phyloP scores from a whole-genome alignment of 2,329 filamentous ascomycete genomes.

The Neofusicoccum cordaticola region DNA sequence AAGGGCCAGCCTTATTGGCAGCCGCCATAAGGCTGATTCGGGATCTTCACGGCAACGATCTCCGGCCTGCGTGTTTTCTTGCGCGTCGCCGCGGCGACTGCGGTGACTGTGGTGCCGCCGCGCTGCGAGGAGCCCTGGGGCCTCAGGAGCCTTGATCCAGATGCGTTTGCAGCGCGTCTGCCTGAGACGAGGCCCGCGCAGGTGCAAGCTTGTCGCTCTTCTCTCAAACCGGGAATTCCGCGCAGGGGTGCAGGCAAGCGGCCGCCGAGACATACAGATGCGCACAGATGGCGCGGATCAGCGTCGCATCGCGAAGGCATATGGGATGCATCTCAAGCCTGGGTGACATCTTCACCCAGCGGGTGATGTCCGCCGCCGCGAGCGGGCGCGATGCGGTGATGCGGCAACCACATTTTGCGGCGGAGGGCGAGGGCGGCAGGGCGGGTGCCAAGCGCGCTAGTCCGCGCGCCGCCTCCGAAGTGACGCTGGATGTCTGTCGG shows the following conservation, averaged over 20 bases:
- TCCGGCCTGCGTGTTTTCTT: neutral
- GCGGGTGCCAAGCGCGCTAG: neutral
- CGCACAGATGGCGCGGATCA: neutral
- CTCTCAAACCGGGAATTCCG: neutral
- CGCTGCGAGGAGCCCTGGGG: neutral
- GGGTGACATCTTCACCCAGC: too few relatives aligned
- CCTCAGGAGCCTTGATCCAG: neutral
- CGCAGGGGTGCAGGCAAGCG: constrained; percentile 23
- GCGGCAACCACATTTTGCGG: neutral
- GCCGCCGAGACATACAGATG: constrained; percentile 20
- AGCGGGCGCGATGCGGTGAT: neutral
- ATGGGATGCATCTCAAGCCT: too few relatives aligned
- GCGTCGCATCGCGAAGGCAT: constrained; percentile 8
- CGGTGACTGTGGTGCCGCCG: too few relatives aligned
- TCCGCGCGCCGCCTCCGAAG: constrained; percentile 2
- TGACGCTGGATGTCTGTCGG: constrained; percentile 7
- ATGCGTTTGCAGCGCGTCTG: neutral
- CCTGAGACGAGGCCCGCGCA: neutral
- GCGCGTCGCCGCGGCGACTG: neutral
- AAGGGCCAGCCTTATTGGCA: constrained; percentile 11
- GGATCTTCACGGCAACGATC: neutral
- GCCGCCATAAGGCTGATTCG: constrained; percentile 2
- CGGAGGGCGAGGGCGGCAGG: neutral
- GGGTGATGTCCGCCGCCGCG: too few relatives aligned
- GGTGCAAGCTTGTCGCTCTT: neutral